Base-by-base conservation (phyloP, 129 eudicot genomes). In the Artemisia argyi region DNA sequence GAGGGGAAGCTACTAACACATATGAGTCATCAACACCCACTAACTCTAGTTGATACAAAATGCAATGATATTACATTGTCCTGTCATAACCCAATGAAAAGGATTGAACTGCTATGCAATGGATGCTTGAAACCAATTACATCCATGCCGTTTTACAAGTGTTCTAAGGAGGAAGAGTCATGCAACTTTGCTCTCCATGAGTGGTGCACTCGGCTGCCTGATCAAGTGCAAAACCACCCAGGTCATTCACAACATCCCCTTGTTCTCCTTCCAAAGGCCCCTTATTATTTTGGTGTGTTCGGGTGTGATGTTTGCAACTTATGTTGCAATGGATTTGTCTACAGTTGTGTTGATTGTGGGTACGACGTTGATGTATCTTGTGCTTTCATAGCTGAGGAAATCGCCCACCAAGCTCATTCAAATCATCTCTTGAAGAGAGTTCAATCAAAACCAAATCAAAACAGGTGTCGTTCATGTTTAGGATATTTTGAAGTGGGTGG, bases 191-290 rank as follows among this genome's bases (percentile, higher is more conserved):
- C 17, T 20, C 63, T 60, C 15, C 73, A 63, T 51, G 73, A 72
- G 32, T 72, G 68, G 61, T 72, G 76, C 47, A 60, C 76, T 11
- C 68, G 76, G 12, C 65, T 72, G n/a, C 75, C 65, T 11, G 0
- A 3, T 14, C 3, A 30, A 46, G 62, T 68, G 49, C 6, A 59
- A 19, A 20, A 68, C 49, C 65, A 51, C 47, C 75, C 75, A 2
- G 67, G 62, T 9, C 81, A 77, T 65, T 61, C 76, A 4, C 48
- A 61, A 52, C 81, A 70, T 64, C 30, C 58, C 46, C 72, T 69
- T 1, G 3, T 28, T 16, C 72, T 77, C 13, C 9, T n/a, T 3
- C 9, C 57, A 3, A 11, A n/a, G 3, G 18, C 16, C 8, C 61
- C 46, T 11, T 3, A 2, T 6, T 3, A 1, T 0, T 26, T 61